A percentile compares a stretch with the other conserved stretches of the same genome.
Evolutionary conservation across 306 rosid genomes (phyloP).

Genomic region (Oemleria cerasiformis): DNA sequence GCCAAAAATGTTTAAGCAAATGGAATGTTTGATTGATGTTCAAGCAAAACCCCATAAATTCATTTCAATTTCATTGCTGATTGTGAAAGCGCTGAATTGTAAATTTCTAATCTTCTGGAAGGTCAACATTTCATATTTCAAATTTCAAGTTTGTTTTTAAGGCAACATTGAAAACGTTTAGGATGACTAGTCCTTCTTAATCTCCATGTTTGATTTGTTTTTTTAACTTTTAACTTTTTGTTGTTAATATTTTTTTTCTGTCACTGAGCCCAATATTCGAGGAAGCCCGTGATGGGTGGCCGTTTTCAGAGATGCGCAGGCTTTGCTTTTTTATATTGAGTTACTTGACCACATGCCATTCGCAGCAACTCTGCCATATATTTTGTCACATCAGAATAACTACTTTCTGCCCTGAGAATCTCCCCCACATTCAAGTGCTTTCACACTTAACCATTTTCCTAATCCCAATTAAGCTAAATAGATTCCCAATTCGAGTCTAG

Average conservation of each 20-base stretch:
- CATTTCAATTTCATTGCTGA: slow-evolving; percentile 1
- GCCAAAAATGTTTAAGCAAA: too few relatives aligned
- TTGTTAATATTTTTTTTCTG: background rate
- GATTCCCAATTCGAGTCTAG: too few relatives aligned
- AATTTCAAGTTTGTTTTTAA: background rate
- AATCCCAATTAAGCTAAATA: background rate
- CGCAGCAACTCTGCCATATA: slow-evolving; percentile 22
- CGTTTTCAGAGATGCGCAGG: slow-evolving; percentile 32
- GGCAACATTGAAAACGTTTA: background rate
- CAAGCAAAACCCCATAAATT: background rate
- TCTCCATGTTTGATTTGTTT: background rate
- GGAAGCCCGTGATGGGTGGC: slow-evolving; percentile 33
- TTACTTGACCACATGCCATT: slow-evolving; percentile 32
- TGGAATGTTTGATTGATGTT: background rate
- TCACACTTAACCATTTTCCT: background rate
- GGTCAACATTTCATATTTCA: slow-evolving; percentile 26
- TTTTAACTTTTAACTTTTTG: background rate
- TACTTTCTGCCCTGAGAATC: slow-evolving; percentile 13
- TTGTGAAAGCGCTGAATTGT: slow-evolving; percentile 24
- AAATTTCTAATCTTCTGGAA: slow-evolving; percentile 40
- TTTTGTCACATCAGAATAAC: slow-evolving; percentile 15
- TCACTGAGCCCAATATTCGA: slow-evolving; percentile 14
- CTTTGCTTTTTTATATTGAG: slow-evolving; percentile 17
- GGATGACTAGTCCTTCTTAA: background rate
- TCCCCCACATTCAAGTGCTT: slow-evolving; percentile 13